Evolutionary conservation across 2,329 filamentous ascomycete species (phyloP), one percentile per base, ranked within the genome.

Genomic region (Fusarium sp.): DNA sequence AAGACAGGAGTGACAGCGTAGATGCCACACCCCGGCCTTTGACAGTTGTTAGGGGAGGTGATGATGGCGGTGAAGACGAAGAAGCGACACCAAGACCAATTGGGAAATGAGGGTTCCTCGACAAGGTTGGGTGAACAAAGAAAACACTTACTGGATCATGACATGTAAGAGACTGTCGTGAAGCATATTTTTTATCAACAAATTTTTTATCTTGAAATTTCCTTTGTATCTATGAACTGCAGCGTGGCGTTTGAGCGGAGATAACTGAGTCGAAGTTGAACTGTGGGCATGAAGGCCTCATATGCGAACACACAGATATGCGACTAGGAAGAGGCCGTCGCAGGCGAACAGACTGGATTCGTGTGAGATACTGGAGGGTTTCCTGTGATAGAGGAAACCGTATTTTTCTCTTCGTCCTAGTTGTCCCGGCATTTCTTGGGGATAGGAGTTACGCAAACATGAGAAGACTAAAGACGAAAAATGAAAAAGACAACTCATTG

Each of bases 21-120:
- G 82, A 85, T 36, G 81, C 81, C 45, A 86, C 84, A 26, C 84
- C 84, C 22, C 82, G 81, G 49, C 82, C 82, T 36, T 52, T 72
- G 6, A 62, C 65, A 11, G 58, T 66, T 18, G 52, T 64, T 31
- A 62, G 72, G 44, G 40, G 26, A 38, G 56, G 63, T 44, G 58
- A 31, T n/a, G 56, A 45, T 33, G 50, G 28, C 22, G 61, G 48
- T 34, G 66, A 72, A 36, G 64, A 66, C 24, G 79, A 83, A 28
- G 80, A 84, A 56, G 77, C 79, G 14, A 85, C 82, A 5, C 82
- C 83, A 48, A 77, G 80, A 28, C 77, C 81, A 6, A 56, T 66
- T 46, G 76, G 66, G 40, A 77, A 72, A 66, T 78, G 60, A 67
- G 49, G 31, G 46, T 17, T 36, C 31, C n/a, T 24, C 33, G 33